Evolutionary conservation across 2,329 filamentous ascomycete genomes (phyloP).

Genomic region (Alternaria novae-zelandiae): DNA sequence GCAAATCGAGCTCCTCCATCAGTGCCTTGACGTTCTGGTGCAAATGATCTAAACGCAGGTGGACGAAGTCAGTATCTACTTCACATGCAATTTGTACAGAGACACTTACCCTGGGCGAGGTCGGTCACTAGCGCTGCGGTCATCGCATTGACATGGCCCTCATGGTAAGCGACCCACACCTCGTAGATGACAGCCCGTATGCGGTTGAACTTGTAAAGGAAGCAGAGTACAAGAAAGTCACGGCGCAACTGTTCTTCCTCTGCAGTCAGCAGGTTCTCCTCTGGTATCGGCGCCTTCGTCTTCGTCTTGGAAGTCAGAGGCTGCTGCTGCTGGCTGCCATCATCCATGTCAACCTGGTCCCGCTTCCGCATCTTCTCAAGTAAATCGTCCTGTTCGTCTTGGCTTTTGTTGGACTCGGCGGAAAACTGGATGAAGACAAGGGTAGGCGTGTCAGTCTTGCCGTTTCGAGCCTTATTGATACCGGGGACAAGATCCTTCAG

Average conservation of each 20-base stretch:
- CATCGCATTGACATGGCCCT: conserved; percentile 8
- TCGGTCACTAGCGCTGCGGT: conserved; percentile 23
- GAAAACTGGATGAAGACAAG: background rate
- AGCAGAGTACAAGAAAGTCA: conserved; percentile 23
- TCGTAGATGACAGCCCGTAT: conserved; percentile 16
- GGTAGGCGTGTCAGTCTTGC: background rate
- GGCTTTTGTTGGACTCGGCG: background rate
- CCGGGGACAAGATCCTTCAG: conserved; percentile 3
- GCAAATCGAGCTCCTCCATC: conserved; percentile 9
- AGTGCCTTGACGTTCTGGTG: conserved; percentile 15
- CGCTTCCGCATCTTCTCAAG: background rate
- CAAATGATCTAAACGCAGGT: conserved; percentile 5
- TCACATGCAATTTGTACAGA: background rate
- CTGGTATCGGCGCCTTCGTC: background rate
- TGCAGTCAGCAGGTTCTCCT: conserved; percentile 1
- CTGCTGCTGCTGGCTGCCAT: background rate
- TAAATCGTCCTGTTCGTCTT: background rate
- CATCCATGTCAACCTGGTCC: background rate
- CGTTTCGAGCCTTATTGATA: background rate
- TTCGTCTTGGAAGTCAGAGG: background rate
- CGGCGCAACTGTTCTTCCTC: conserved; percentile 16
- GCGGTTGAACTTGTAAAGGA: conserved; percentile 20
- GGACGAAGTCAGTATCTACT: background rate
- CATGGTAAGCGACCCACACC: conserved; percentile 16
- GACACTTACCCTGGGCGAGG: conserved; percentile 9